Percentiles rank a stretch among this genome's conserved stretches.
phyloP scores from a whole-genome alignment of 768 basidiomycete species.

The Paxillus involutus region DNA sequence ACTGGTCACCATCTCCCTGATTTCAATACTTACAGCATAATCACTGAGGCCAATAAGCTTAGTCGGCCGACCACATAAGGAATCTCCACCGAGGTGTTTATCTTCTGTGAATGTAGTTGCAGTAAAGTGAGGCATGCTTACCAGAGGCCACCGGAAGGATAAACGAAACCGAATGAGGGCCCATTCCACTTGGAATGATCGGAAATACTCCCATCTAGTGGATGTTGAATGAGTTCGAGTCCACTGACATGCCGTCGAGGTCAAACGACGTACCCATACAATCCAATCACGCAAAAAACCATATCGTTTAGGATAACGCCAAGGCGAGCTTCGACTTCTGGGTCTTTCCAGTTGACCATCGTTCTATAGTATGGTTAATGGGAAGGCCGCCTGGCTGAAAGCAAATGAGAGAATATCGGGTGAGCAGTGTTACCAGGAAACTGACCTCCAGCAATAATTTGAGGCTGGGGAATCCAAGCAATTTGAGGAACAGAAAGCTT shows the following conservation, averaged over 20 bases:
- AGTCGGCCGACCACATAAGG: slow-evolving; percentile 25
- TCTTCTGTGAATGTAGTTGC: background rate
- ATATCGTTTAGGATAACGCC: background rate
- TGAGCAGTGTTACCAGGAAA: too few relatives aligned
- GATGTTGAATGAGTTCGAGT: background rate
- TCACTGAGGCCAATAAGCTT: slow-evolving; percentile 13
- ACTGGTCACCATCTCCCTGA: background rate
- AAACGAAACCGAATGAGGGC: slow-evolving; percentile 17
- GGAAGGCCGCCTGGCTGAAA: too few relatives aligned
- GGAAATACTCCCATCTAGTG: slow-evolving; percentile 24
- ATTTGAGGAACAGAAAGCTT: too few relatives aligned
- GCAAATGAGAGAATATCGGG: too few relatives aligned
- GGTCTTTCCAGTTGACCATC: slow-evolving; percentile 21
- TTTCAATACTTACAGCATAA: slow-evolving; percentile 14
- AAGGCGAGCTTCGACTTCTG: slow-evolving; percentile 3
- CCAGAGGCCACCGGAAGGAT: slow-evolving; percentile 26
- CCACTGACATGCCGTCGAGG: background rate
- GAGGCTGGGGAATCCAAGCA: too few relatives aligned
- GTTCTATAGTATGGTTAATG: background rate
- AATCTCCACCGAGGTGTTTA: slow-evolving; percentile 10
- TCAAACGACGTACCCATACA: slow-evolving; percentile 12
- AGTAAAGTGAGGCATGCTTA: slow-evolving; percentile 5
- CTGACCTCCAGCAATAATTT: too few relatives aligned
- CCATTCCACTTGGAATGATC: slow-evolving; percentile 16
- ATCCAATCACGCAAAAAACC: slow-evolving; percentile 13